Percentiles rank a stretch among this genome's conserved stretches.
phyloP scores from a whole-genome alignment of 768 basidiomycete species.

The Hemileccinum rubropunctum region DNA sequence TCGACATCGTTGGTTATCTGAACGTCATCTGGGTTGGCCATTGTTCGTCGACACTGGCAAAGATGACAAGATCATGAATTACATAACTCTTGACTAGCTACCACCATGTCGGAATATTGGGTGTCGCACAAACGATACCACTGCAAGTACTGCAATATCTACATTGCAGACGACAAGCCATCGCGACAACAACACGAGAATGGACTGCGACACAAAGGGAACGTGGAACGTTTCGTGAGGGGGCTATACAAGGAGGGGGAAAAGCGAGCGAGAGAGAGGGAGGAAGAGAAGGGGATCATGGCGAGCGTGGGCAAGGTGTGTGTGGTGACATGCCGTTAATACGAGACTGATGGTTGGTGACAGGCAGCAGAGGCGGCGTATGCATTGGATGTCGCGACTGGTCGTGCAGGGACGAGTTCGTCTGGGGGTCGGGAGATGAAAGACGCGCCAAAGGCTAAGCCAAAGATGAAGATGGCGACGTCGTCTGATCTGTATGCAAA shows the following conservation, averaged over 20 bases:
- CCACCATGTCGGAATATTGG: slow-evolving; percentile 85
- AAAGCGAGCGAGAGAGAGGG: slow-evolving; percentile 78
- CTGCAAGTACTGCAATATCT: slow-evolving; percentile 97
- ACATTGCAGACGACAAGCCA: slow-evolving; percentile 93
- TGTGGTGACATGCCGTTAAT: neutral
- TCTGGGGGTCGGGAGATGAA: slow-evolving; percentile 9
- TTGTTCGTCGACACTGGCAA: too few species aligned
- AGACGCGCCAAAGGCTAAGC: slow-evolving; percentile 27
- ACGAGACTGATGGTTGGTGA: slow-evolving; percentile 2
- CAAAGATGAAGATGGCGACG: slow-evolving; percentile 49
- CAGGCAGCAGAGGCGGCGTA: slow-evolving; percentile 82
- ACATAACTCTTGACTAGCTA: neutral
- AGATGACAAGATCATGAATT: neutral
- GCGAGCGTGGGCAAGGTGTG: slow-evolving; percentile 74
- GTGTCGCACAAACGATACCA: slow-evolving; percentile 89
- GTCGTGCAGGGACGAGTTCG: slow-evolving; percentile 38
- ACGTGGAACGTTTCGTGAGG: slow-evolving; percentile 87
- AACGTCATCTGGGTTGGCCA: slow-evolving; percentile 14
- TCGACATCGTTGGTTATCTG: slow-evolving; percentile 25
- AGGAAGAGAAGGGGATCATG: slow-evolving; percentile 89
- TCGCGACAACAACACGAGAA: slow-evolving; percentile 91
- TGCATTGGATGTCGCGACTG: slow-evolving; percentile 72
- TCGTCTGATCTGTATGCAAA: slow-evolving; percentile 70
- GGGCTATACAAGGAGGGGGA: slow-evolving; percentile 92
- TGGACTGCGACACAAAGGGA: slow-evolving; percentile 92